A percentile compares a stretch with the other conserved stretches of the same genome.
Evolutionary conservation across 2,329 filamentous ascomycete species (phyloP).

Genomic region (Fusarium keratoplasticum): DNA sequence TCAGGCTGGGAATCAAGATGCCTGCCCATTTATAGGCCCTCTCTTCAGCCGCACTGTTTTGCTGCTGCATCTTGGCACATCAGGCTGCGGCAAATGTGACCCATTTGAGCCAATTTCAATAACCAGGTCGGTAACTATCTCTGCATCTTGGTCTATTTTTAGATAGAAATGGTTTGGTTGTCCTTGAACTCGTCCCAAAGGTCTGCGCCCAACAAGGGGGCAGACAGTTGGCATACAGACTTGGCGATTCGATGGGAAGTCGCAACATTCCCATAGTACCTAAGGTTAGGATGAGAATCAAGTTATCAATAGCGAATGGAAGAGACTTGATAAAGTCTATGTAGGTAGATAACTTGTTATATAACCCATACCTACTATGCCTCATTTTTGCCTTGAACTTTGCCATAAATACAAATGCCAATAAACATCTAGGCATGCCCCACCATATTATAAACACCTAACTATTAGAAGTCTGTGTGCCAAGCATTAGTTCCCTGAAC

Average conservation of each 20-base stretch:
- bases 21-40: no score
- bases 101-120: background rate
- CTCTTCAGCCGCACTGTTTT: no score
- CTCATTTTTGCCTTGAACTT: no score
- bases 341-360: no score
- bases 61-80: no score
- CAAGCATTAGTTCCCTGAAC: background rate
- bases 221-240: background rate
- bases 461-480: background rate
- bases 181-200: background rate
- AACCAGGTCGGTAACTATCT: background rate
- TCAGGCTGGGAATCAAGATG: no score
- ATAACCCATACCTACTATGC: no score
- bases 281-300: background rate
- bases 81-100: background rate
- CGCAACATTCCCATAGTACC: background rate
- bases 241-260: background rate
- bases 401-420: no score
- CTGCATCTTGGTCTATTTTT: background rate
- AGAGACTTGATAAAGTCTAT: no score
- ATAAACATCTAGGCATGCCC: no score
- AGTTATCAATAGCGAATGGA: background rate
- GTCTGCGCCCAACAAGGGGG: background rate
- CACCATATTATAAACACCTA: background rate
- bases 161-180: background rate